phyloP scores from a whole-genome alignment of 345 rosid genomes.

The Salix purpurea region DNA sequence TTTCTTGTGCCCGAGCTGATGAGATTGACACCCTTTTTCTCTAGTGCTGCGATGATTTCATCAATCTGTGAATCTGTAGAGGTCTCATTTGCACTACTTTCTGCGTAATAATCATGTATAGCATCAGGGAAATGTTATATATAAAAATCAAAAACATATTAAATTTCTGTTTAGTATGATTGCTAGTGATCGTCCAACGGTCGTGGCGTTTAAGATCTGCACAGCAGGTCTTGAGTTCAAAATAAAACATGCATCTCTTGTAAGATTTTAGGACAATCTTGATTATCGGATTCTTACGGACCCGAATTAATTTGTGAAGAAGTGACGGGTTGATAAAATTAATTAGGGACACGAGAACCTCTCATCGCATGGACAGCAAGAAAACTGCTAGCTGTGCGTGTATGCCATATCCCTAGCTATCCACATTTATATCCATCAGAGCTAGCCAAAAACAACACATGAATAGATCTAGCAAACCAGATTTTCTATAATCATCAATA shows the following conservation, averaged over 20 bases:
- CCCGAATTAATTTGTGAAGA: neutral
- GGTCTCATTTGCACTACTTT: slow-evolving; percentile 34
- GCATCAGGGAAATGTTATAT: neutral
- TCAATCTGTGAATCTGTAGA: slow-evolving; percentile 43
- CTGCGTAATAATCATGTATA: slow-evolving; percentile 25
- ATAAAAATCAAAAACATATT: no score
- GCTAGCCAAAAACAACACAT: neutral
- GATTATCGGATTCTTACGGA: neutral
- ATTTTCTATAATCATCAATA: no score
- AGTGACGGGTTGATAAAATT: neutral
- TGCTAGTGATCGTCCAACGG: no score
- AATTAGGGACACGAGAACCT: neutral
- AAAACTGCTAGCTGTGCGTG: neutral
- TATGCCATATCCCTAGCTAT: neutral
- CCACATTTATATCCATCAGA: neutral
- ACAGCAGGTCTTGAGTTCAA: no score
- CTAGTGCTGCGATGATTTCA: slow-evolving; percentile 64
- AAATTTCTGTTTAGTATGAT: no score
- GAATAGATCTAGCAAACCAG: neutral
- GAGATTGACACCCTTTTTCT: slow-evolving; percentile 70
- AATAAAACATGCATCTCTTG: accelerated
- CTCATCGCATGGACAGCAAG: neutral
- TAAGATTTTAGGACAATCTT: accelerated
- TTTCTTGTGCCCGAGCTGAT: slow-evolving; percentile 55
- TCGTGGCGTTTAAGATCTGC: no score